Evolutionary conservation across 148 eudicot genomes (phyloP), one percentile per base, ranked within the genome.

Genomic region (Rhododendron mucronatum): DNA sequence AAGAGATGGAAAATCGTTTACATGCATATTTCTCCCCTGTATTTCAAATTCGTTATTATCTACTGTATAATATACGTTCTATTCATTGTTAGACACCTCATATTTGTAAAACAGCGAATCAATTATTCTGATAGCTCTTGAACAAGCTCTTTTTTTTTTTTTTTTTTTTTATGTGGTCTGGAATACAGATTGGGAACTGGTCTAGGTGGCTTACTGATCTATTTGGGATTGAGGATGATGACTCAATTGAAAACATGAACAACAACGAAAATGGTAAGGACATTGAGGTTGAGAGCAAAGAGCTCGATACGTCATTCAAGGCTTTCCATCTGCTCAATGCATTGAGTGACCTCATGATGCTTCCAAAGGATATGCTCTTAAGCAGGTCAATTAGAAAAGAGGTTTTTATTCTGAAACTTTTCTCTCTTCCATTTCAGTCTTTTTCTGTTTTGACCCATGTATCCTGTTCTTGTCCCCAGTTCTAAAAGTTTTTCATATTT

Each of bases 301-400:
- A 85, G 57, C 15, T 47, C 73, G 94, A 89, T 81, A 80, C 90
- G 65, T 88, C 98, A 21, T 90, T 90, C 69, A 94, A 91, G 86
- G 89, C 95, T 75, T 97, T 97, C 90, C 89, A 88, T 91, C 93
- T 97, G 78, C 93, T 97, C 21, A 94, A 93, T 80, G 93, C 98
- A 28, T 87, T 97, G 87, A 94, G 99, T 87, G 98, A 97, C 84
- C 98, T 97, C 61, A 93, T 97, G 99, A 97, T 97, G 98, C 95
- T 97, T 88, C 99, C 99, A n/a, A 97, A 95, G 90, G 99, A 95
- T 91, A 92, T 95, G 98, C 95, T 97, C 15, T 86, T 95, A 78
- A 93, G 90, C 75, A 89, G 84, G 73, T 89, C 96, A 47, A 89
- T 91, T 78, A 92, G 99, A 91, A 91, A 86, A 90, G 99, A 96